Evolutionary conservation across 192 early-diverging fungal genomes (phyloP), one percentile per base, ranked within the genome.

Genomic region (Spizellomyces sp.): DNA sequence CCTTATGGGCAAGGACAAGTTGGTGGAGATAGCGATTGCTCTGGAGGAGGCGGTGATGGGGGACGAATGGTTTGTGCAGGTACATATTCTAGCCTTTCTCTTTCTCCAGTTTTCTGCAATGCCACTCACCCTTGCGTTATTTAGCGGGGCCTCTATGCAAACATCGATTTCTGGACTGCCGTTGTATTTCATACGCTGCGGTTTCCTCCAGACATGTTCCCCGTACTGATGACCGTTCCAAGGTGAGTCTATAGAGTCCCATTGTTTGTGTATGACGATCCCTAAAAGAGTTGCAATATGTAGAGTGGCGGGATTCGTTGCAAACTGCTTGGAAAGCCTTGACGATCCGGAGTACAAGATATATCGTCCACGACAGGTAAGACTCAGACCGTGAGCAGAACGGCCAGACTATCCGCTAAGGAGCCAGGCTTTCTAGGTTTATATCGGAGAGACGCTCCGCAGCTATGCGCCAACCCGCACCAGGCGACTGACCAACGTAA

Each of bases 21-120:
- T 90, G 62, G 87, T 84, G 27, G 83, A 89, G 43, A 74, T 90
- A 27, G 89, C 89, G 5, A 55, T 89, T n/a, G 84, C 64, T n/a
- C 73, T 90, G 47, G 88, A 90, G 64, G 65, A 81, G 60, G 71
- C 71, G 1, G 87, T 82, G 1, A 47, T 81, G 47, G 47, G 46
- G 45, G 89, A 90, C 68, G 70, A 72, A 54, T 72, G 70, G 70
- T 64, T 72, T 22, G 64, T 54, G 0, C 48, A 61, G 63, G 63
- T 64, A 45, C 12, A 19, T 54, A 4, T 54, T 12, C 27, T 36
- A 36, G 1, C 27, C 1, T 36, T 36, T 36, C 27, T 3, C 27
- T 36, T 36, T 36, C 1, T 36, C 27, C 27, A 36, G 27, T 36
- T 36, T 36, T 36, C 27, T 36, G 27, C 27, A 36, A 36, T 36